A percentile compares a stretch with the other conserved stretches of the same genome.
Conservation (phyloP, 2,329 filamentous ascomycete species). For the Fusarium euwallaceae region DNA sequence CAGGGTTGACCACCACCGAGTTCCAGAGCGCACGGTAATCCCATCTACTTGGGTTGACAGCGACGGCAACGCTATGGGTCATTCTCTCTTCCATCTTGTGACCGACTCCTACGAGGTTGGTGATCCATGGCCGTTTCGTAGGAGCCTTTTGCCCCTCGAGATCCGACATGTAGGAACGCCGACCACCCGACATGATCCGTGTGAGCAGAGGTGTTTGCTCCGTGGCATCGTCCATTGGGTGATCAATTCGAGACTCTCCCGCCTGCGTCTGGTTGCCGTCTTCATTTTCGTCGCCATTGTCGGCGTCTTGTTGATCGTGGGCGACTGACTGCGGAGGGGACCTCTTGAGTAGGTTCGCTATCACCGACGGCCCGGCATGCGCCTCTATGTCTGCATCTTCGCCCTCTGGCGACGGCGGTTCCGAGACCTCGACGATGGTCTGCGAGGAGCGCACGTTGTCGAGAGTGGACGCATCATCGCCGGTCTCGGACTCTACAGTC, state of each 20-base stretch:
- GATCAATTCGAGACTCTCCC: constrained; percentile 21
- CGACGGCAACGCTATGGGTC: constrained; percentile 48
- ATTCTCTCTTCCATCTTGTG: constrained; percentile 51
- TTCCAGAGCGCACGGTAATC: constrained; percentile 74
- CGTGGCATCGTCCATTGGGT: constrained; percentile 41
- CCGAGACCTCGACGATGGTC: constrained; percentile 72
- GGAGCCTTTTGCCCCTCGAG: constrained; percentile 65
- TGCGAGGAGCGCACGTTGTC: constrained; percentile 54
- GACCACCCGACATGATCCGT: constrained; percentile 48
- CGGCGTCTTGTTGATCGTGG: constrained; percentile 29
- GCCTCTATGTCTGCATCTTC: constrained; percentile 32
- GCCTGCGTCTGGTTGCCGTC: constrained; percentile 21
- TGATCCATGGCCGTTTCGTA: constrained; percentile 51
- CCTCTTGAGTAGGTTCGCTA: constrained; percentile 64
- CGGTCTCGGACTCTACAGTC: constrained; percentile 39
- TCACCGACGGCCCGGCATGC: constrained; percentile 55
- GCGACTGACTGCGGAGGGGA: constrained; percentile 59
- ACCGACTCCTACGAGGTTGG: constrained; percentile 47
- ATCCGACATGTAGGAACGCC: constrained; percentile 54
- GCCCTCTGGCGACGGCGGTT: constrained; percentile 53
- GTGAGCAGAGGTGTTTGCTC: constrained; percentile 65
- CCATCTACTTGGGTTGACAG: constrained; percentile 78
- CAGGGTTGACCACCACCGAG: constrained; percentile 74
- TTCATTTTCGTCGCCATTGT: constrained; percentile 14
- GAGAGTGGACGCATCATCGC: constrained; percentile 36